These are phyloP conservation scores for Periconia sp. DNA, from an alignment of 2,329 filamentous ascomycete genomes.

Conservation along the genomic window DNA sequence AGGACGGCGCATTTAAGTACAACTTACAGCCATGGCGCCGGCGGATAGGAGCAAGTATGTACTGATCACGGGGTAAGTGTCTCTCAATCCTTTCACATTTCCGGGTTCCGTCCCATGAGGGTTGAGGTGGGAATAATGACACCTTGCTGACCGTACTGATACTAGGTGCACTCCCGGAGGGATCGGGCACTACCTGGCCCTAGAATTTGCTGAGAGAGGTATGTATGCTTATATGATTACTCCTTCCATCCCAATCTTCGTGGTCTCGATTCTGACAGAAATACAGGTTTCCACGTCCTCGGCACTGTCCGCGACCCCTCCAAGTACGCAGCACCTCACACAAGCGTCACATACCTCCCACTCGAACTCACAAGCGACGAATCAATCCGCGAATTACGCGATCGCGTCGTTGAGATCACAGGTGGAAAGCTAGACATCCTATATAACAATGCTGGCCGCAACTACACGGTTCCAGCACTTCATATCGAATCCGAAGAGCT, in stretches of 20 bases:
- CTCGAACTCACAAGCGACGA: constrained; percentile 59
- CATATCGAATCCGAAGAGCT: constrained; percentile 54
- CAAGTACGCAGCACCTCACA: constrained; percentile 55
- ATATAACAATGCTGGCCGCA: constrained; percentile 64
- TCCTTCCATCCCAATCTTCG: neutral
- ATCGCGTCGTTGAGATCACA: constrained; percentile 54
- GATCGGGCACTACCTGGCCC: constrained; percentile 64
- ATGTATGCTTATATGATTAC: neutral
- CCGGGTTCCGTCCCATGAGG: too few species aligned
- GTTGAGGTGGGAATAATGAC: too few species aligned
- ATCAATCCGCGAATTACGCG: constrained; percentile 56
- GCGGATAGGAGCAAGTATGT: constrained; percentile 32
- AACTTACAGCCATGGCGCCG: constrained; percentile 12
- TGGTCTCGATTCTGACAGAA: neutral
- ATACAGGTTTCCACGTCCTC: constrained; percentile 60
- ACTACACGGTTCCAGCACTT: constrained; percentile 64
- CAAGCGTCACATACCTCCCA: constrained; percentile 61
- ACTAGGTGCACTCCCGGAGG: constrained; percentile 59
- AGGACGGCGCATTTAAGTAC: neutral
- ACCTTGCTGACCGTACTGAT: too few species aligned
- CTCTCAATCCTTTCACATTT: too few species aligned
- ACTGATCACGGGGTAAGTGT: constrained; percentile 46
- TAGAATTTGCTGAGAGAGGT: constrained; percentile 60
- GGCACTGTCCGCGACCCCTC: constrained; percentile 61
- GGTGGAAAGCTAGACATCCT: constrained; percentile 60